These are phyloP conservation scores for Helenozyma baotianmanensis DNA, from an alignment of 805 yeast genomes.

Conservation along the genomic window DNA sequence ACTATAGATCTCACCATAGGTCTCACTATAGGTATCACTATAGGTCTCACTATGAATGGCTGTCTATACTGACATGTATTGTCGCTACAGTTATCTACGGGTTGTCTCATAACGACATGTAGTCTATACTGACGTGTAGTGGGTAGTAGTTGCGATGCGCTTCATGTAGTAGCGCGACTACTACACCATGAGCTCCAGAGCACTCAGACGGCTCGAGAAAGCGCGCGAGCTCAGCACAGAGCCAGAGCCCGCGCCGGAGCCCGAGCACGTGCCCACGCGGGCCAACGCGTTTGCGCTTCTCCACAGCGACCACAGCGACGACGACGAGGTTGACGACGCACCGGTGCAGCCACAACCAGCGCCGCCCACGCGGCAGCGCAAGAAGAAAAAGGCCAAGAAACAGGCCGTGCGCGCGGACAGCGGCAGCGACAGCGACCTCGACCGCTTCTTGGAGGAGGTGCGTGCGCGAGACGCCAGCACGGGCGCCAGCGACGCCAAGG, in stretches of 20 bases:
- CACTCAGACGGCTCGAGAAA: slow-evolving; percentile 20
- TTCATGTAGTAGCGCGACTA: no score
- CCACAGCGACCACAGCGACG: slow-evolving; percentile 13
- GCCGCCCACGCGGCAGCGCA: slow-evolving; percentile 14
- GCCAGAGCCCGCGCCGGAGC: slow-evolving; percentile 3
- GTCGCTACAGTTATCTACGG: no score
- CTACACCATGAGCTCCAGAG: slow-evolving; percentile 24
- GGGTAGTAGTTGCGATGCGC: no score
- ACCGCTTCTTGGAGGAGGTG: slow-evolving; percentile 46
- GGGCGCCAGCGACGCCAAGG: background rate
- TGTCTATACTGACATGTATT: no score
- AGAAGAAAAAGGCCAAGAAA: slow-evolving; percentile 16
- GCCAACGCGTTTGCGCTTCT: slow-evolving; percentile 46
- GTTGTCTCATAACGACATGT: no score
- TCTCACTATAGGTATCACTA: no score
- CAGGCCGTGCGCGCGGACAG: slow-evolving; percentile 13
- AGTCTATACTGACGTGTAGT: no score
- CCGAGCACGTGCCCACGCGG: slow-evolving; percentile 11
- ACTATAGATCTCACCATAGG: no score
- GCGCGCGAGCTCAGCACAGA: slow-evolving; percentile 16
- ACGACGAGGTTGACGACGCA: slow-evolving; percentile 11
- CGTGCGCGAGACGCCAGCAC: slow-evolving; percentile 19
- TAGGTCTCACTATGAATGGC: no score
- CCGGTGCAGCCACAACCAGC: slow-evolving; percentile 4
- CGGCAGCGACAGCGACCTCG: slow-evolving; percentile 55